phyloP scores from a whole-genome alignment of 768 basidiomycete species.

The Chalciporus pseudorubinellus region DNA sequence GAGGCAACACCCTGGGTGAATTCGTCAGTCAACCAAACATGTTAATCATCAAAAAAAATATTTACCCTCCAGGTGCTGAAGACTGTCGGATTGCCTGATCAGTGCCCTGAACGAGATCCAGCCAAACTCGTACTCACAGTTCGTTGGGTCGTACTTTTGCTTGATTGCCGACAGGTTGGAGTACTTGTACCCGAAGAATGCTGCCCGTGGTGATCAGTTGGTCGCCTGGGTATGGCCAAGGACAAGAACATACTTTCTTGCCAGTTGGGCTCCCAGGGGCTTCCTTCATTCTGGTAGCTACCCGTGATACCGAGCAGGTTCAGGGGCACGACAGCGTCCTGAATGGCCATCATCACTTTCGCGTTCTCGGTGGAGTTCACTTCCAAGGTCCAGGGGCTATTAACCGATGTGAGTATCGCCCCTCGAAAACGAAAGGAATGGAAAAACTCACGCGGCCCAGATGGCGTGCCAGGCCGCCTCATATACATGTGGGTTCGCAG shows the following conservation, averaged over 20 bases:
- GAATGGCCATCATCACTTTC: neutral
- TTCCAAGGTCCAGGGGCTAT: constrained; percentile 15
- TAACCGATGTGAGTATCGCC: too few relatives aligned
- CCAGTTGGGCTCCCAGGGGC: constrained; percentile 14
- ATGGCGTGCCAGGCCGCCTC: constrained; percentile 16
- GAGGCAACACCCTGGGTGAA: too few relatives aligned
- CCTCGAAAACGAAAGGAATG: neutral
- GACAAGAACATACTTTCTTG: constrained; percentile 4
- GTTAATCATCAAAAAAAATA: too few relatives aligned
- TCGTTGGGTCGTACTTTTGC: constrained; percentile 13
- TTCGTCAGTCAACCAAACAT: too few relatives aligned
- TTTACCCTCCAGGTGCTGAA: too few relatives aligned
- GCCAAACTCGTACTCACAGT: constrained; percentile 3
- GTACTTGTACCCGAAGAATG: constrained; percentile 22
- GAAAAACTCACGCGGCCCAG: constrained; percentile 4
- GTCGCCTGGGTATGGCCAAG: neutral
- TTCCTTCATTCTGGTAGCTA: constrained; percentile 22
- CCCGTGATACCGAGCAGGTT: constrained; percentile 10
- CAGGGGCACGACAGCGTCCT: constrained; percentile 7
- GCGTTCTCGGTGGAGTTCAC: neutral
- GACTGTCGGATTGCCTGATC: too few relatives aligned
- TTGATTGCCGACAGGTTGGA: constrained; percentile 10
- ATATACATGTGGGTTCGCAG: constrained; percentile 20
- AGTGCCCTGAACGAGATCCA: too few relatives aligned
- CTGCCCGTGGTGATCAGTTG: neutral